Percentiles rank a stretch among this genome's conserved stretches.
Conservation (phyloP, 2,329 filamentous ascomycete genomes). For the Monilinia laxa region DNA sequence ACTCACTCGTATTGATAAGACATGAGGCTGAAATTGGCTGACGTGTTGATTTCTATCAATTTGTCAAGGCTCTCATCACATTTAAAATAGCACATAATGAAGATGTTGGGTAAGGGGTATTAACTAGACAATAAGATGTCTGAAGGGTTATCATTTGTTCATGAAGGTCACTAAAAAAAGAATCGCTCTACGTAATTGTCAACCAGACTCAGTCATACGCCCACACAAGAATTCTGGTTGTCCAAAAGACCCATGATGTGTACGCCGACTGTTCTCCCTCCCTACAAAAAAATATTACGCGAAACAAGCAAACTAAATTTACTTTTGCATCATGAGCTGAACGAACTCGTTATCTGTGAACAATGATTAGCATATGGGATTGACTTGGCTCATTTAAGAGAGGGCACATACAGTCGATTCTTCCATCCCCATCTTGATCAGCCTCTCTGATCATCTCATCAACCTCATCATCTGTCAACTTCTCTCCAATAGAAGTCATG, state of each 20-base stretch:
- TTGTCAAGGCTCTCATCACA: not conserved
- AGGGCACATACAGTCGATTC: constrained; percentile 73
- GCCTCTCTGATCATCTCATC: constrained; percentile 93
- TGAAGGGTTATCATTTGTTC: constrained; percentile 15
- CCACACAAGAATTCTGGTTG: constrained; percentile 19
- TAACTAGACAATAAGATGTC: constrained; percentile 17
- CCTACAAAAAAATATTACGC: constrained; percentile 22
- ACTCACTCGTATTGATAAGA: too few relatives aligned
- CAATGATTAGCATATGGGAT: constrained; percentile 33
- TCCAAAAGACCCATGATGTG: constrained; percentile 20
- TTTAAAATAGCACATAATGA: not conserved
- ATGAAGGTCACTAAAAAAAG: constrained; percentile 14
- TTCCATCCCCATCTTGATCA: constrained; percentile 84
- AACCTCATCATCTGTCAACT: constrained; percentile 86
- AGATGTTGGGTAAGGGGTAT: constrained; percentile 11
- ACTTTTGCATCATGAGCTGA: constrained; percentile 96
- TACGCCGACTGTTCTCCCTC: constrained; percentile 21
- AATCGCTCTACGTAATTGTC: constrained; percentile 19
- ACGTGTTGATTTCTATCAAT: not conserved
- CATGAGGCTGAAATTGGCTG: not conserved
- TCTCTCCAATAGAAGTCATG: constrained; percentile 91
- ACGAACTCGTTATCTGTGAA: constrained; percentile 82
- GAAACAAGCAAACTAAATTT: constrained; percentile 40
- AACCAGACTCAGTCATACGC: constrained; percentile 17
- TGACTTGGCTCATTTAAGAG: not conserved